Base-by-base conservation (phyloP, 2,329 filamentous ascomycete species). In the Magnaporthiopsis rhizophila region DNA sequence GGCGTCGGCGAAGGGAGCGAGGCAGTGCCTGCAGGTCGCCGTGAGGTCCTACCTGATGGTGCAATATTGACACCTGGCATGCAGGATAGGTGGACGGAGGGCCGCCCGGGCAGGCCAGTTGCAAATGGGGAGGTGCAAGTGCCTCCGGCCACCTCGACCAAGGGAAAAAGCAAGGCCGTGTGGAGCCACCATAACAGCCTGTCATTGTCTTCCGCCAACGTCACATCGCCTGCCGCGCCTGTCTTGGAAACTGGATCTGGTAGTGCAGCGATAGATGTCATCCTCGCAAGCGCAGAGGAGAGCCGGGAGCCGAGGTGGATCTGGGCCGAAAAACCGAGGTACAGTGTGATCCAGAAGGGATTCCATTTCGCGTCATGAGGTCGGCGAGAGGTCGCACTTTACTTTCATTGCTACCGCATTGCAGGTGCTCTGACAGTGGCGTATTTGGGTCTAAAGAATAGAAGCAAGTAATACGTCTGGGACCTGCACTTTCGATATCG, bases 321-420 rank as follows among this genome's bases (percentile, higher is more conserved):
- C 32, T 64, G 28, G 62, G 53, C 65, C 21, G 65, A 67, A 30
- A 58, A 53, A n/a, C 67, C 69, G 18, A 59, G 53, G 61, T 68
- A 70, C 57, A 64, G 34, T 11, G 30, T 63, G n/a, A 67, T 69
- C 38, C 30, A 62, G 5, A 59, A 61, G 3, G 69, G 67, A 12
- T 69, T 65, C 59, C 66, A 70, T 59, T 70, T 70, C 15, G 61
- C 61, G 28, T 32, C 28, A 57, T 32, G 36, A 61, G 45, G 26
- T 32, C 24, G 57, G 57, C 57, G 21, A 58, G 57, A 28, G 57
- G 57, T 26, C 24, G 57, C 45, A 53, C 21, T 53, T n/a, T 53
- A 53, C 45, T 53, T n/a, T n/a, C 45, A n/a, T 15, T n/a, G 45
- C 18, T 53, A 11, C 45, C 7, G 21, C 45, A 11, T n/a, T 53